These are phyloP conservation scores for Pseudomonodictys pantanalensis DNA, from an alignment of 495 filamentous ascomycete genomes.

Conservation along the genomic window DNA sequence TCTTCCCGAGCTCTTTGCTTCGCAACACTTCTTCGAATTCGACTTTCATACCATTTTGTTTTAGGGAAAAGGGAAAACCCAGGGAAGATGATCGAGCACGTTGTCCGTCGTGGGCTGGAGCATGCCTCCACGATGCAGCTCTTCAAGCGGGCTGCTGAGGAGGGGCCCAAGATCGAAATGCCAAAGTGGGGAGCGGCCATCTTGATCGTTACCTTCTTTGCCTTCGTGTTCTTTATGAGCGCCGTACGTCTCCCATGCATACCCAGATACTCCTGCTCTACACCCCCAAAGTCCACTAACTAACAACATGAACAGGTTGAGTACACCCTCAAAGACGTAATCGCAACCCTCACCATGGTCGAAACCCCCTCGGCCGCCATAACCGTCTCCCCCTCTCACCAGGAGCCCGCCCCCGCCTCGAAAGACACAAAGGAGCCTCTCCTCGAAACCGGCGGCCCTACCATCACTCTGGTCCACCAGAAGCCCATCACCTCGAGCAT, in stretches of 20 bases:
- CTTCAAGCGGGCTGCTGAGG: conserved; percentile 15
- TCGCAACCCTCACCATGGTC: conserved; percentile 59
- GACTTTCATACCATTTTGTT: too few species aligned
- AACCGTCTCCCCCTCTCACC: conserved; percentile 42
- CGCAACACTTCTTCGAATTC: too few species aligned
- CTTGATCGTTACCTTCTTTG: conserved; percentile 27
- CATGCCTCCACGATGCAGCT: conserved; percentile 1
- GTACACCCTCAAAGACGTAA: conserved; percentile 59
- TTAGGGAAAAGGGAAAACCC: too few species aligned
- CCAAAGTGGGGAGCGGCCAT: conserved; percentile 17
- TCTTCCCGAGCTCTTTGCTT: too few species aligned
- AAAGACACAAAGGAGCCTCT: conserved; percentile 37
- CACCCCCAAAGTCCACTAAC: background rate
- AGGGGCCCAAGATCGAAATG: conserved; percentile 18
- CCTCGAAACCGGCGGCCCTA: conserved; percentile 31
- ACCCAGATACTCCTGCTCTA: background rate
- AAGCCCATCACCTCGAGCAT: conserved; percentile 61
- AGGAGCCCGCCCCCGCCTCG: conserved; percentile 40
- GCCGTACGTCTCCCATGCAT: conserved; percentile 36
- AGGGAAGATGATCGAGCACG: conserved; percentile 11
- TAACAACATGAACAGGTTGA: conserved; percentile 42
- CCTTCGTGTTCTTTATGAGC: conserved; percentile 28
- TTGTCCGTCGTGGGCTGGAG: conserved; percentile 24
- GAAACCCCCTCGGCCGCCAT: conserved; percentile 60
- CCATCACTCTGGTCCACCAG: conserved; percentile 42